phyloP scores from a whole-genome alignment of 2,329 filamentous ascomycete genomes.

The Fusarium sp. region DNA sequence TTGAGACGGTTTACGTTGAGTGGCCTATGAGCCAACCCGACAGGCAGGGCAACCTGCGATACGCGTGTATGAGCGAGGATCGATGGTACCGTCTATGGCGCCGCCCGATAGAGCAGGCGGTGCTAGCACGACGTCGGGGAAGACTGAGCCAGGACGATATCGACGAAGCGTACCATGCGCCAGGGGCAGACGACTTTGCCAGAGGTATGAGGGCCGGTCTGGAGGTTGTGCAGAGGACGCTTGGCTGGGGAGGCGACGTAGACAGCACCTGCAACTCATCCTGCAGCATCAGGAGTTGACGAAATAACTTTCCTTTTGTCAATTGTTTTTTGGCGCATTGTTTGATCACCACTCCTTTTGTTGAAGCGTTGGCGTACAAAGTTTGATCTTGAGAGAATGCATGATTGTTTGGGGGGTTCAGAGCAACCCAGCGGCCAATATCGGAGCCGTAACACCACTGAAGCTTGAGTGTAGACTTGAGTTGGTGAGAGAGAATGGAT shows the following conservation, averaged over 20 bases:
- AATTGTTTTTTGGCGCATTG: background rate
- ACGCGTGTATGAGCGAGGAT: slow-evolving; percentile 66
- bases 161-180: slow-evolving; percentile 50
- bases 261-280: slow-evolving; percentile 21
- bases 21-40: slow-evolving; percentile 59
- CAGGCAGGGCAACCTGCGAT: slow-evolving; percentile 56
- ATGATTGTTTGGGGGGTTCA: background rate
- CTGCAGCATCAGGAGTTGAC: slow-evolving; percentile 5
- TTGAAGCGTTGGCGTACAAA: slow-evolving; percentile 28
- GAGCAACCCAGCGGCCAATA: background rate
- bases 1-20: slow-evolving; percentile 70
- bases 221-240: slow-evolving; percentile 63
- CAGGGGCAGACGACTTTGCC: slow-evolving; percentile 56
- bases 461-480: background rate
- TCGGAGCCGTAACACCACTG: background rate
- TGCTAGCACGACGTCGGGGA: slow-evolving; percentile 67
- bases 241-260: slow-evolving; percentile 61
- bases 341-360: slow-evolving; percentile 25
- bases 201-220: slow-evolving; percentile 62
- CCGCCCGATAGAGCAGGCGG: slow-evolving; percentile 68
- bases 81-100: slow-evolving; percentile 75
- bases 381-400: background rate
- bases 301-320: background rate
- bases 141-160: slow-evolving; percentile 69
- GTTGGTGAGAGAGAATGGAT: background rate